Evolutionary conservation across 768 basidiomycete genomes (phyloP).

Genomic region (Rhizopogon sp.): DNA sequence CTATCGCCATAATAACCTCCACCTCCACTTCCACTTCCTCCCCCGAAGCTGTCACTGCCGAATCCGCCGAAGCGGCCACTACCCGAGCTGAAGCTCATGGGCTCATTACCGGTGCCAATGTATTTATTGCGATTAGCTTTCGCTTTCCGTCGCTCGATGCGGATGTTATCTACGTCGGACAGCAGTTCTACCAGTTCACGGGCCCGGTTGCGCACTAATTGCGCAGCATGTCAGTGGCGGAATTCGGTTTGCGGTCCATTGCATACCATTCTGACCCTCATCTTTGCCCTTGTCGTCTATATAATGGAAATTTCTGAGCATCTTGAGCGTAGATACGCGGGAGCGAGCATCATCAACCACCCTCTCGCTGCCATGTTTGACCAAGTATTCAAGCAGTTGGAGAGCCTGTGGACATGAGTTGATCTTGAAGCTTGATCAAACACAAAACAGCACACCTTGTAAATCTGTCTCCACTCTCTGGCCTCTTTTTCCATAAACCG

Average conservation of each 20-base stretch:
- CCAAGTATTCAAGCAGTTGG: conserved; percentile 90
- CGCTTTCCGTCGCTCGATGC: conserved; percentile 86
- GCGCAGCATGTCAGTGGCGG: background rate
- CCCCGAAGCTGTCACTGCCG: conserved; percentile 46
- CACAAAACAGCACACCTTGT: conserved; percentile 61
- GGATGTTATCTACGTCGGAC: conserved; percentile 86
- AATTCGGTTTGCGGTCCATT: background rate
- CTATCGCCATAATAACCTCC: conserved; percentile 41
- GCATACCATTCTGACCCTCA: conserved; percentile 91
- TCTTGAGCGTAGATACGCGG: conserved; percentile 93
- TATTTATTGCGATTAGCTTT: conserved; percentile 91
- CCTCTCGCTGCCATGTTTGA: conserved; percentile 96
- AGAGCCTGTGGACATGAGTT: conserved; percentile 52
- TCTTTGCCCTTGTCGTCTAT: conserved; percentile 99
- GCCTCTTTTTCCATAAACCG: conserved; percentile 99
- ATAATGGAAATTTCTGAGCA: conserved; percentile 97
- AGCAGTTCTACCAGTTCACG: conserved; percentile 91
- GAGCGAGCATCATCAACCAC: conserved; percentile 97
- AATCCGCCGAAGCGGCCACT: conserved; percentile 67
- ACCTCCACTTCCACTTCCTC: conserved; percentile 15
- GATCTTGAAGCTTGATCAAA: background rate
- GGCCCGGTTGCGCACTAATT: conserved; percentile 87
- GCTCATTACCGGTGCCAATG: conserved; percentile 79
- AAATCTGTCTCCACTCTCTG: conserved; percentile 96
- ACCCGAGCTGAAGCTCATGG: conserved; percentile 56